These are phyloP conservation scores for Multifurca ochricompacta DNA, from an alignment of 768 basidiomycete genomes.

Conservation along the genomic window DNA sequence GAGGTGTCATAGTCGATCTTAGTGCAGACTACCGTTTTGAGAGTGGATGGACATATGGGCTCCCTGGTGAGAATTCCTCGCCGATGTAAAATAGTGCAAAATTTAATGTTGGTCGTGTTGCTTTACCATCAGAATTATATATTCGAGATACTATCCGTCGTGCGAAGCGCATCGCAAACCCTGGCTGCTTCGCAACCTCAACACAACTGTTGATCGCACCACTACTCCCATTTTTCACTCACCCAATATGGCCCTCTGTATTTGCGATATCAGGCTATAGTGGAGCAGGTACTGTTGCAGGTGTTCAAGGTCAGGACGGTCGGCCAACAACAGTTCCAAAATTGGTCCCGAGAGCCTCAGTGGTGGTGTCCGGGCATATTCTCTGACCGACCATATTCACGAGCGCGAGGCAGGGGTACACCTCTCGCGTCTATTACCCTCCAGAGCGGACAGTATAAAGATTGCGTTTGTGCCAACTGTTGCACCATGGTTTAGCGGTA, in stretches of 20 bases:
- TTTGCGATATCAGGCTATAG: slow-evolving; percentile 94
- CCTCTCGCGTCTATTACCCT: slow-evolving; percentile 53
- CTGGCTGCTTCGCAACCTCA: slow-evolving; percentile 95
- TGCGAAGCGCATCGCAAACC: slow-evolving; percentile 89
- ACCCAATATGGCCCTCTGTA: slow-evolving; percentile 61
- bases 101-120: slow-evolving; percentile 30
- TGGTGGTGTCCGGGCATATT: slow-evolving; percentile 75
- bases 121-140: slow-evolving; percentile 66
- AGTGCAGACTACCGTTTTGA: slow-evolving; percentile 96
- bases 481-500: slow-evolving; percentile 94
- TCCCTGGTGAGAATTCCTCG: slow-evolving; percentile 82
- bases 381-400: slow-evolving; percentile 96
- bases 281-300: slow-evolving; percentile 83
- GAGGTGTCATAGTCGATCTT: slow-evolving; percentile 84
- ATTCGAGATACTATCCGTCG: slow-evolving; percentile 56
- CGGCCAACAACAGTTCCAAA: slow-evolving; percentile 74
- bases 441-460: slow-evolving; percentile 34
- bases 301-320: slow-evolving; percentile 55
- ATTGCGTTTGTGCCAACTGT: slow-evolving; percentile 85
- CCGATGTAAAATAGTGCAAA: slow-evolving; percentile 29
- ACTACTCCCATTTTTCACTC: slow-evolving; percentile 62
- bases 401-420: slow-evolving; percentile 91
- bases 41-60: slow-evolving; percentile 91
- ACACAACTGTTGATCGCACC: slow-evolving; percentile 89
- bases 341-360: slow-evolving; percentile 66